These are phyloP conservation scores for Endotrypanum monterogeii DNA, from an alignment of 208 protist species.

Conservation along the genomic window DNA sequence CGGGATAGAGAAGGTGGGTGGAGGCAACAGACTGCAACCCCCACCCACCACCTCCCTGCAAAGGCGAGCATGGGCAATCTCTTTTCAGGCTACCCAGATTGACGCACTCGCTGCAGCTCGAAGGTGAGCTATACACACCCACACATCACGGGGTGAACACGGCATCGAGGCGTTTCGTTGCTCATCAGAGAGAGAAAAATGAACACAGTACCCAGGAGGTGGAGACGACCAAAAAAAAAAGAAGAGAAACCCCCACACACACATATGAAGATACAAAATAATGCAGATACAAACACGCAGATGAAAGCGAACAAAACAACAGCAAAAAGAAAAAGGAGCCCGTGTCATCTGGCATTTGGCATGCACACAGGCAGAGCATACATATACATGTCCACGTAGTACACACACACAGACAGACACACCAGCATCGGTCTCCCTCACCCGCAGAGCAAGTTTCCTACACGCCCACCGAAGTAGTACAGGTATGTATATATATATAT, in stretches of 20 bases:
- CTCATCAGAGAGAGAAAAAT: constrained; percentile 6
- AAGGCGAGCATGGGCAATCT: not conserved
- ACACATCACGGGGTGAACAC: not conserved
- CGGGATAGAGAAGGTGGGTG: not conserved
- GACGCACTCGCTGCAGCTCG: not conserved
- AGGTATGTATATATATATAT: not conserved
- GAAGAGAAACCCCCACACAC: not conserved
- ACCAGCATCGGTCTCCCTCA: too few species aligned
- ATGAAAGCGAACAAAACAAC: not conserved
- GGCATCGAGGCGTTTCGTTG: not conserved
- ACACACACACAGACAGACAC: not conserved
- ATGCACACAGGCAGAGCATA: constrained; percentile 2
- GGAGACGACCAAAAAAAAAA: not conserved
- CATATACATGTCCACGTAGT: too few species aligned
- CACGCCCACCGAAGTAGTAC: not conserved
- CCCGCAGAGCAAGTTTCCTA: not conserved
- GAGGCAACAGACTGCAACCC: not conserved
- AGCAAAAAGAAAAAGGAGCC: not conserved
- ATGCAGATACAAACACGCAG: constrained; percentile 2
- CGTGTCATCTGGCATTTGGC: not conserved
- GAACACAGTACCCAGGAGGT: not conserved
- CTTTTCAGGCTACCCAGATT: not conserved
- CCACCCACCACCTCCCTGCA: not conserved
- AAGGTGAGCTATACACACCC: not conserved
- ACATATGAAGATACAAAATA: constrained; percentile 3